Base-by-base conservation (phyloP, 2,329 filamentous ascomycete genomes). In the Ceratocystiopsis sp. region DNA sequence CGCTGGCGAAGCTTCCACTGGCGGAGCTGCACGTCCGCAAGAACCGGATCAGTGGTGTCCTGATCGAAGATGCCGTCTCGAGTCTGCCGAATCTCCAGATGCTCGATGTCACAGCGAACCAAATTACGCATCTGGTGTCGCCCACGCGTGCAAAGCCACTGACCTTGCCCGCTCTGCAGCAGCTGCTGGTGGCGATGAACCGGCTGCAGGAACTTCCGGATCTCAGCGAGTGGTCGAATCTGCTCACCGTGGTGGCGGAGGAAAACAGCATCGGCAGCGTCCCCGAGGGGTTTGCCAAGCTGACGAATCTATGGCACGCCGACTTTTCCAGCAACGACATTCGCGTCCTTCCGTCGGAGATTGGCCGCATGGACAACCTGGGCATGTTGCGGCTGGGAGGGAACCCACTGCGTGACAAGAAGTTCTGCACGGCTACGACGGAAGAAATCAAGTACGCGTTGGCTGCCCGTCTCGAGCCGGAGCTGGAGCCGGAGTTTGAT, bases 331-430 rank as follows among this genome's bases (percentile, higher is more conserved):
- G 80, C 51, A 98, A 98, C 54, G 77, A 91, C 49, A 75, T 98
- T 40, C 75, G 75, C 2, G 66, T 73, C 13, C 59, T 98, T 9
- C 83, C 91, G 29, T 71, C 84, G 0, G 78, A 77, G 49, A 74
- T 96, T 45, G 81, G 80, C 6, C 65, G 74, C 21, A 94, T 96
- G 85, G 75, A 84, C 7, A 77, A 63, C 38, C 63, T 98, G 11
- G 70, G 76, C 17, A 78, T 78, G 55, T 71, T 96, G 37, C 76
- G 79, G 5, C 66, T 98, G 32, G 78, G 78, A 37, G 86, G 85
- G n/a, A 98, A 98, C 53, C 91, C 91, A 0, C 64, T 98, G 14
- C 72, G 83, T 14, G 86, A 95, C 56, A 86, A 82, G 56, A 94
- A 86, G 56, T 85, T 91, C 51, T 66, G 87, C 14, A 80, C 75